These are phyloP conservation scores for Beauveria rudraprayagi DNA, from an alignment of 2,329 filamentous ascomycete species.

Conservation along the genomic window DNA sequence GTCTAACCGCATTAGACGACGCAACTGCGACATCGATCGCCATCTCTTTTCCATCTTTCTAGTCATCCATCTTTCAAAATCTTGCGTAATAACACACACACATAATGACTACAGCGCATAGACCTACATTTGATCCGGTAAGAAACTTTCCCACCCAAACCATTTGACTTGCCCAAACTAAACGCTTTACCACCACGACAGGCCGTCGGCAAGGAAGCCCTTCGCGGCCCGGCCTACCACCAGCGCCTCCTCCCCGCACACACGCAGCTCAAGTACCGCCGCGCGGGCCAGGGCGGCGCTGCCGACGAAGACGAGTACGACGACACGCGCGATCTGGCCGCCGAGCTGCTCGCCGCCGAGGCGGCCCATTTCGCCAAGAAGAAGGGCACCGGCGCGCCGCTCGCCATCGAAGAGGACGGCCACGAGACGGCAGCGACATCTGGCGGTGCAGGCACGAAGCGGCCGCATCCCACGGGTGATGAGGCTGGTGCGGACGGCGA, in stretches of 20 bases:
- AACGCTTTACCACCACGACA: conserved; percentile 24
- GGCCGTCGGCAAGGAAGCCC: conserved; percentile 91
- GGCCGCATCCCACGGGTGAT: conserved; percentile 32
- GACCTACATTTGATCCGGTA: conserved; percentile 95
- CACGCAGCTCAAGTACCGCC: conserved; percentile 83
- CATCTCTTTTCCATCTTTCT: neutral
- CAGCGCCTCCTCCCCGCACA: conserved; percentile 91
- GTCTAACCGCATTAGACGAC: neutral
- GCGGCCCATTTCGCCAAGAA: conserved; percentile 80
- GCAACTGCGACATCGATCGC: neutral
- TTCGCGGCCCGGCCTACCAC: conserved; percentile 88
- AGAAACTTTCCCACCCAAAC: conserved; percentile 16
- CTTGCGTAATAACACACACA: neutral
- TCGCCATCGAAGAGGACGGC: conserved; percentile 38
- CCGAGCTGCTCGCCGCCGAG: conserved; percentile 85
- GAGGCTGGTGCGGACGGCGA: conserved; percentile 27
- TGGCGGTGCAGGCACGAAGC: conserved; percentile 44
- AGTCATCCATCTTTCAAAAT: neutral
- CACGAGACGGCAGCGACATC: conserved; percentile 28
- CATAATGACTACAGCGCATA: conserved; percentile 59
- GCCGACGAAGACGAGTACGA: conserved; percentile 63
- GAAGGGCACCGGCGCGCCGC: conserved; percentile 49
- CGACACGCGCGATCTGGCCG: conserved; percentile 72
- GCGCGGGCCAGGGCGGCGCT: conserved; percentile 78
- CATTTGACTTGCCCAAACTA: conserved; percentile 14